Evolutionary conservation across 1,284 basidiomycete species (phyloP), one percentile per base, ranked within the genome.

Genomic region (Thelephora terrestris): DNA sequence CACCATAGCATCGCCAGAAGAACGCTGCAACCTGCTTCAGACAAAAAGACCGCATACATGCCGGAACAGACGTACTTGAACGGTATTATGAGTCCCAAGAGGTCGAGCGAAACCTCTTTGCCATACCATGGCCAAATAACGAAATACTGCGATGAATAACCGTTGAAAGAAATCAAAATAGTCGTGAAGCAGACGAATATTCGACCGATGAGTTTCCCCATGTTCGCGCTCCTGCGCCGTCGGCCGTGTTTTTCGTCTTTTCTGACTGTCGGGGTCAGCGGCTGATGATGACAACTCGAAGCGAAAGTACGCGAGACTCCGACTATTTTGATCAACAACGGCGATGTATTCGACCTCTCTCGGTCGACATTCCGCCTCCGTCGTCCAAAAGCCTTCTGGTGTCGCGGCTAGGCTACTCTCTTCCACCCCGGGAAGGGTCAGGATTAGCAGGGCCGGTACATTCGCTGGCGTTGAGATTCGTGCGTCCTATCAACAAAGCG

Each of bases 41-140:
- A 45, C 46, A 7, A 17, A 7, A 17, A 43, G 18, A 50, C 45
- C 50, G 48, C 47, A 36, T 44, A 42, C 18, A 18, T 35, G 27
- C 34, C 49, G 36, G 27, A 25, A 43, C 25, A 5, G 29, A 56
- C 86, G 59, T 61, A 91, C 89, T 97, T 95, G 83, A 96, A 95
- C 1, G 92, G 91, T 1, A 80, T 57, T 9, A 97, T 75, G 5
- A 94, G 71, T 29, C 66, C 68, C 34, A 91, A 57, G 24, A 95
- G 77, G 52, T 89, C 81, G 20, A 85, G 64, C 6, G 86, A 85
- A 52, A 86, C 55, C 45, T 65, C 80, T 32, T 74, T 64, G 40
- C 88, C 85, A 58, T 92, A 92, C 87, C 88, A 93, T 36, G 91
- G 91, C 85, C 88, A 90, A 64, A 94, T 80, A 54, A 96, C 73